phyloP scores from a whole-genome alignment of 108 stramenopile species.

The Epithemia pelagica region DNA sequence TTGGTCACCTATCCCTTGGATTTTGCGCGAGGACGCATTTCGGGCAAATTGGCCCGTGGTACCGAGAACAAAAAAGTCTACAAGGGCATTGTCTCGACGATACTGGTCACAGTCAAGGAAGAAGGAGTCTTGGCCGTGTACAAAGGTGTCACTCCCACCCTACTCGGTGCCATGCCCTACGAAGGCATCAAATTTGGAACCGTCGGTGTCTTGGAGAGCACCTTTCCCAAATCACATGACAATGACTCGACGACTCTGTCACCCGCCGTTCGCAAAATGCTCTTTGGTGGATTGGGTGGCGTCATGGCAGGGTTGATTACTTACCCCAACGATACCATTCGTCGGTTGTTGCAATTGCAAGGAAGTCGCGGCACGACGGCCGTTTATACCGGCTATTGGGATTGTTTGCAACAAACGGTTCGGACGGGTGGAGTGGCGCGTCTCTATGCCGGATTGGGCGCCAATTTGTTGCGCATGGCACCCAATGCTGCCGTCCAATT shows the following conservation, averaged over 20 bases:
- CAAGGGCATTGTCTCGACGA: constrained; percentile 64
- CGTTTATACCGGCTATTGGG: constrained; percentile 71
- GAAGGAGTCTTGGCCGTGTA: constrained; percentile 75
- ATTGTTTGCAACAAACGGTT: constrained; percentile 71
- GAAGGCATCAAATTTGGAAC: constrained; percentile 91
- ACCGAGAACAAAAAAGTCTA: constrained; percentile 48
- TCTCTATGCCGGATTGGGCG: constrained; percentile 66
- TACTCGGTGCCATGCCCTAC: constrained; percentile 84
- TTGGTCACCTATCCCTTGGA: constrained; percentile 83
- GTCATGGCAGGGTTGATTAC: constrained; percentile 74
- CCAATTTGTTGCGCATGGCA: constrained; percentile 83
- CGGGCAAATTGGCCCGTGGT: constrained; percentile 57
- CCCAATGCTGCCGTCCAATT: constrained; percentile 87
- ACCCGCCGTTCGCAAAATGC: constrained; percentile 46
- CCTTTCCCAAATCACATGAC: constrained; percentile 33
- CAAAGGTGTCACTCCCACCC: constrained; percentile 73
- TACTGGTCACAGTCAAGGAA: constrained; percentile 62
- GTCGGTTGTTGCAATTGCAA: constrained; percentile 80
- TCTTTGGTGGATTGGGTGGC: constrained; percentile 79
- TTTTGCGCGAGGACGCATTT: constrained; percentile 78
- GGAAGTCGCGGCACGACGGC: constrained; percentile 71
- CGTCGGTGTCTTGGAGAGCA: constrained; percentile 69
- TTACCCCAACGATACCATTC: constrained; percentile 88
- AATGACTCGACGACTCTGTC: constrained; percentile 19
- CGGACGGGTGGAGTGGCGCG: constrained; percentile 48